A percentile compares a stretch with the other conserved stretches of the same genome.
Evolutionary conservation across 164 flowering plant genomes (phyloP).

Genomic region (Vitis rotundifolia): DNA sequence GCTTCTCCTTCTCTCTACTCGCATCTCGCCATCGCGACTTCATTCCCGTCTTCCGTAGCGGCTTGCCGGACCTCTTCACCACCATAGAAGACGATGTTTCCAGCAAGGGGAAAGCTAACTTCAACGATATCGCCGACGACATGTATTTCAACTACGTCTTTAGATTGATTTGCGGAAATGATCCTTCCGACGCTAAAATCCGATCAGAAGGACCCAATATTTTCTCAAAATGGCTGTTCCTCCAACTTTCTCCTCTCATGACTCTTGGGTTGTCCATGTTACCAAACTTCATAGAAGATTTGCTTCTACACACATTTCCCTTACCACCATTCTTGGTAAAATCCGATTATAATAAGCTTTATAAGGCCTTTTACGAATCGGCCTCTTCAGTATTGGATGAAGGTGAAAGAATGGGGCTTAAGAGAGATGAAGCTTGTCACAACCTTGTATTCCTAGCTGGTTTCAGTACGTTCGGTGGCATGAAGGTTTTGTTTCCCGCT

Average conservation of each 20-base stretch:
- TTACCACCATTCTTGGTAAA: conserved; percentile 24
- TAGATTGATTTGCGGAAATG: conserved; percentile 8
- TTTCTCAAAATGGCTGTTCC: conserved; percentile 23
- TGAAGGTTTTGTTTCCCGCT: conserved; percentile 25
- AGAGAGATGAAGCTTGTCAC: conserved; percentile 35
- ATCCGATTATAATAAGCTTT: conserved; percentile 24
- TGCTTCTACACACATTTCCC: conserved; percentile 28
- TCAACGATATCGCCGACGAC: conserved; percentile 19
- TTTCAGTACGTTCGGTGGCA: conserved; percentile 35
- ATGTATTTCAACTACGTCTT: conserved; percentile 21
- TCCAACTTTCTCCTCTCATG: conserved; percentile 27
- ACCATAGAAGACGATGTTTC: conserved; percentile 16
- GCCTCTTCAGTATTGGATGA: conserved; percentile 18
- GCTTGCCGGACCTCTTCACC: conserved; percentile 7
- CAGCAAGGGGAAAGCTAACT: conserved; percentile 12
- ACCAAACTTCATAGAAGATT: conserved; percentile 26
- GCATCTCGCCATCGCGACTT: conserved; percentile 1
- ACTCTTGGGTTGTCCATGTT: conserved; percentile 16
- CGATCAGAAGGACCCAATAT: conserved; percentile 12
- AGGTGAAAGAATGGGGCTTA: conserved; percentile 29
- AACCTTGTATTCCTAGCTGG: conserved; percentile 30
- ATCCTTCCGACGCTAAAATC: conserved; percentile 11
- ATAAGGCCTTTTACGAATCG: conserved; percentile 14
- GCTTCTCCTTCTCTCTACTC: conserved; percentile 12
- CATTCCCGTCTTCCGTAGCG: conserved; percentile 17